Conservation (phyloP, 129 eudicot genomes). For the Flaveria sonorensis region DNA sequence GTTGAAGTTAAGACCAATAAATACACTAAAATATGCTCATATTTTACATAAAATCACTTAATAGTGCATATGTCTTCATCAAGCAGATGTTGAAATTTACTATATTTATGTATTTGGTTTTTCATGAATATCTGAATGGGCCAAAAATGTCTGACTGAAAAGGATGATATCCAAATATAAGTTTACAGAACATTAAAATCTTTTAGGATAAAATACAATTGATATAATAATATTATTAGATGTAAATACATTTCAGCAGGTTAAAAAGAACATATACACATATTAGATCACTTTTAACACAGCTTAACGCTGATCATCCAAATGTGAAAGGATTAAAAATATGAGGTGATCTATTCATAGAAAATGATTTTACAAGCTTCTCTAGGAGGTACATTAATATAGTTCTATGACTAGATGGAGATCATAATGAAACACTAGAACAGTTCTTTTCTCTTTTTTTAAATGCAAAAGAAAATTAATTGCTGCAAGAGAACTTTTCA, state of each 20-base stretch:
- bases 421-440: slow-evolving; percentile 5
- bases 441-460: background rate
- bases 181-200: background rate
- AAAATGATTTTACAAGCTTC: background rate
- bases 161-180: background rate
- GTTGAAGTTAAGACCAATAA: slow-evolving; percentile 18
- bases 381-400: background rate
- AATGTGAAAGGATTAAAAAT: background rate
- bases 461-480: background rate
- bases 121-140: background rate
- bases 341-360: background rate
- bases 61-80: background rate
- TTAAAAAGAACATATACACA: background rate
- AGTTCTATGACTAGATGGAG: slow-evolving; percentile 5
- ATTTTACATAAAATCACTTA: background rate
- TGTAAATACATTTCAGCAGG: background rate
- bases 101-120: background rate
- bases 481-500: background rate
- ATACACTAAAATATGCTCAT: background rate
- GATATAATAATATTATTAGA: background rate
- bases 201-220: background rate
- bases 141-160: slow-evolving; percentile 4
- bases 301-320: background rate
- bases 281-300: background rate
- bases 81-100: background rate